Percentiles rank a stretch among this genome's conserved stretches.
These are phyloP conservation scores for Candida lessepsii DNA, from an alignment of 805 yeast species.

Conservation along the genomic window DNA sequence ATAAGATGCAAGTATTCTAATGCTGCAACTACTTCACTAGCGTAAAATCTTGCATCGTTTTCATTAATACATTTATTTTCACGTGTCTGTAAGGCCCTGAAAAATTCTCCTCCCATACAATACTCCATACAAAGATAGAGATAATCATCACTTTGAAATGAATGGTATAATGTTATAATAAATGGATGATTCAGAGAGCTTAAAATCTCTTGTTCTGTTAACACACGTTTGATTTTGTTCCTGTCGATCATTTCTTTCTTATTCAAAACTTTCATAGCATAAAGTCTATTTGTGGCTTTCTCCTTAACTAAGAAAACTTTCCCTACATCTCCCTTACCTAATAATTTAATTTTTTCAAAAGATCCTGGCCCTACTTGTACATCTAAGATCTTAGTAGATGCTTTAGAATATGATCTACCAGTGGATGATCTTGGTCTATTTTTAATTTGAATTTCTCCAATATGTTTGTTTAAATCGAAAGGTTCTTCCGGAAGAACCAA, in stretches of 20 bases:
- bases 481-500: slow-evolving; percentile 27
- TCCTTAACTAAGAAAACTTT: slow-evolving; percentile 91
- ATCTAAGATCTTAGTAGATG: slow-evolving; percentile 69
- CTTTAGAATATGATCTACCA: slow-evolving; percentile 66
- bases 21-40: slow-evolving; percentile 96
- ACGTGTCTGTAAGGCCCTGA: slow-evolving; percentile 91
- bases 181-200: slow-evolving; percentile 97
- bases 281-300: slow-evolving; percentile 66
- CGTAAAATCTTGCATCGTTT: slow-evolving; percentile 87
- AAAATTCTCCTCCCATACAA: slow-evolving; percentile 99
- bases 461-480: slow-evolving; percentile 42
- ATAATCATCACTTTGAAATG: slow-evolving; percentile 91
- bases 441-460: slow-evolving; percentile 40
- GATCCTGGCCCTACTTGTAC: slow-evolving; percentile 84
- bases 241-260: slow-evolving; percentile 94
- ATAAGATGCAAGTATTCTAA: slow-evolving; percentile 90
- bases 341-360: slow-evolving; percentile 82
- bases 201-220: slow-evolving; percentile 95
- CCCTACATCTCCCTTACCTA: slow-evolving; percentile 98
- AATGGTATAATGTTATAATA: slow-evolving; percentile 92
- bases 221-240: slow-evolving; percentile 88
- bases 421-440: slow-evolving; percentile 39
- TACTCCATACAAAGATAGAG: slow-evolving; percentile 96
- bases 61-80: slow-evolving; percentile 83
- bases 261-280: slow-evolving; percentile 88